Evolutionary conservation across 1,284 basidiomycete species (phyloP).

Genomic region (Spongispora temasekensis): DNA sequence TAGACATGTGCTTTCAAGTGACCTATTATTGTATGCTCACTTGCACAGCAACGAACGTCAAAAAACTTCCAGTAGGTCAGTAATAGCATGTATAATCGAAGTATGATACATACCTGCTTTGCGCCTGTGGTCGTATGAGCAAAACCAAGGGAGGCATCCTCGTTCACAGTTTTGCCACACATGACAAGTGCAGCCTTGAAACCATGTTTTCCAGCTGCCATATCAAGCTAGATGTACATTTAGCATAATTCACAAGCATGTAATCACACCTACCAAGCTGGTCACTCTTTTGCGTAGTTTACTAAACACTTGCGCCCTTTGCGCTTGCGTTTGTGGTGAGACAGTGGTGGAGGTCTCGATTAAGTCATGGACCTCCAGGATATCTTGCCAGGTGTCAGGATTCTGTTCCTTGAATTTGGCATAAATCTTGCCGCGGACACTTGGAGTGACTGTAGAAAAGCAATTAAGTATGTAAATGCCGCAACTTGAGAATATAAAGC

Average conservation of each 20-base stretch:
- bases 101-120: not conserved
- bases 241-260: not conserved
- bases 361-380: not conserved
- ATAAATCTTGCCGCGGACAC: not conserved
- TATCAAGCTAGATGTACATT: not conserved
- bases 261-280: not conserved
- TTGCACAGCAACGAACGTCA: not conserved
- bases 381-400: not conserved
- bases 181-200: conserved; percentile 13
- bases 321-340: not conserved
- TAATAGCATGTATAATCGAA: not conserved
- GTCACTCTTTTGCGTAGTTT: not conserved
- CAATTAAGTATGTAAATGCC: not conserved
- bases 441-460: not conserved
- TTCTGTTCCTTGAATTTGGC: conserved; percentile 4
- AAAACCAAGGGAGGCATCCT: conserved; percentile 6
- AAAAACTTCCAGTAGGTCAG: not conserved
- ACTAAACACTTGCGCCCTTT: not conserved
- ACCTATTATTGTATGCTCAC: not conserved
- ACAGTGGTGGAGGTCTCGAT: not conserved
- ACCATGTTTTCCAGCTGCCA: not conserved
- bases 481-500: not conserved
- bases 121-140: not conserved
- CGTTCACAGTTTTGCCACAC: conserved; percentile 13
- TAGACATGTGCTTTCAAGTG: conserved; percentile 6